Conservation (phyloP, 2,329 filamentous ascomycete genomes). For the Didymellaceae sp. region DNA sequence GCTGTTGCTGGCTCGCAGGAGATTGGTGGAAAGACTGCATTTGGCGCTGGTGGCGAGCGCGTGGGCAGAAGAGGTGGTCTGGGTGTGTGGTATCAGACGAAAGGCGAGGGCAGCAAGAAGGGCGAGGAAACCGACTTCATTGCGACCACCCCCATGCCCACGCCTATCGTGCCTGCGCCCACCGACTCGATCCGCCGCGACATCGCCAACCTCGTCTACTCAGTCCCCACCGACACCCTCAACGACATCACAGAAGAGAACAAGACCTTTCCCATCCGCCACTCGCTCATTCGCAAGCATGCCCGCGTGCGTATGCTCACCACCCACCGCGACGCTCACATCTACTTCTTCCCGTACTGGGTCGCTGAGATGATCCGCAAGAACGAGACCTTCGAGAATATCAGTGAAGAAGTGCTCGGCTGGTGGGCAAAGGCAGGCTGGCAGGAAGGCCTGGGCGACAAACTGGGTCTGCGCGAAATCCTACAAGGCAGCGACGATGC, state of each 20-base stretch:
- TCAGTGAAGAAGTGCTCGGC: constrained; percentile 89
- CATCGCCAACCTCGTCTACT: constrained; percentile 81
- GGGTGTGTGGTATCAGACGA: constrained; percentile 90
- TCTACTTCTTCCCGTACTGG: constrained; percentile 95
- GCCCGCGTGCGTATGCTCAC: constrained; percentile 80
- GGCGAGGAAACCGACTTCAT: constrained; percentile 94
- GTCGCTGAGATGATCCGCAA: constrained; percentile 80
- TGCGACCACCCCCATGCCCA: constrained; percentile 72
- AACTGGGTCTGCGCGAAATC: constrained; percentile 74
- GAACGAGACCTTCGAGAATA: constrained; percentile 83
- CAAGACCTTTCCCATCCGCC: constrained; percentile 75
- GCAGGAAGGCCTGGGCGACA: constrained; percentile 81
- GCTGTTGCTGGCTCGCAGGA: constrained; percentile 59
- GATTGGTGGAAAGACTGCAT: constrained; percentile 52
- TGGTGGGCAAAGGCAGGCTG: constrained; percentile 96
- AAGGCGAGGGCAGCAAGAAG: constrained; percentile 77
- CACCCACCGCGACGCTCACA: constrained; percentile 86
- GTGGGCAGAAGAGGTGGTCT: constrained; percentile 76
- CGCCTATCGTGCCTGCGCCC: constrained; percentile 63
- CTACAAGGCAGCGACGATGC: constrained; percentile 59
- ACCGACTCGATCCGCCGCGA: constrained; percentile 70
- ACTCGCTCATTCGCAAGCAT: constrained; percentile 76
- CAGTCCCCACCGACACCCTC: constrained; percentile 86
- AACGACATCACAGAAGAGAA: constrained; percentile 82
- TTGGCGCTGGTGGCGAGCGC: constrained; percentile 61